Evolutionary conservation across 2,329 filamentous ascomycete species (phyloP), one percentile per base, ranked within the genome.

Genomic region (Tolypocladium ovalisporum): DNA sequence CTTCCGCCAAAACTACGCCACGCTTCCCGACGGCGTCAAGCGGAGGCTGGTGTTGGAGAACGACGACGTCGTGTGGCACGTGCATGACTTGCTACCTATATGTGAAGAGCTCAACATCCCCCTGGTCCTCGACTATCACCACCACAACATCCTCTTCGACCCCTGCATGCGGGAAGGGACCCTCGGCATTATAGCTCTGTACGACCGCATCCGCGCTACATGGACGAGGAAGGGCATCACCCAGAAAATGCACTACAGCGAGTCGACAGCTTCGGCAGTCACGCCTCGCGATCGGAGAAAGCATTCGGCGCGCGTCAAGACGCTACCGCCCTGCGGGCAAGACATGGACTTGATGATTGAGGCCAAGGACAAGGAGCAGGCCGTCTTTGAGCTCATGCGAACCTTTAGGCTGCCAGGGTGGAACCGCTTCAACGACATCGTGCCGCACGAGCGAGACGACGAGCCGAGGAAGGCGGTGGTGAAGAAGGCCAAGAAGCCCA

Each of bases 291-390:
- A 96, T 62, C 79, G 92, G 34, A 82, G 93, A 58, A 97, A 96
- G 71, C 93, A 97, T 67, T 90, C 85, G 39, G 80, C 90, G 0
- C 82, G 93, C 10, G 90, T 96, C 1, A 79, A 80, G 62, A 88
- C 85, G 0, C 72, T 97, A 1, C 93, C 93, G 1, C 92, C 93
- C 0, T 97, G 93, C 65, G 79, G 85, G 4, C 76, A 83, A 1
- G 85, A 88, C 36, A 94, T 95, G 87, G 93, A 97, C 67, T 77
- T 97, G n/a, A 97, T 97, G 93, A 97, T 97, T 59, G 93, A 97
- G 74, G 93, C 93, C 53, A 97, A 97, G 70, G 93, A 97, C 68
- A 97, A 97, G 72, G 93, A 97, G 69, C 93, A 97, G 71, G 91
- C 93, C 0, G 90, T 97, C 0, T 96, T 97, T 65, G 90, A 96